Base-by-base conservation (phyloP, 257 asterid genomes). In the Penstemon barbatus region DNA sequence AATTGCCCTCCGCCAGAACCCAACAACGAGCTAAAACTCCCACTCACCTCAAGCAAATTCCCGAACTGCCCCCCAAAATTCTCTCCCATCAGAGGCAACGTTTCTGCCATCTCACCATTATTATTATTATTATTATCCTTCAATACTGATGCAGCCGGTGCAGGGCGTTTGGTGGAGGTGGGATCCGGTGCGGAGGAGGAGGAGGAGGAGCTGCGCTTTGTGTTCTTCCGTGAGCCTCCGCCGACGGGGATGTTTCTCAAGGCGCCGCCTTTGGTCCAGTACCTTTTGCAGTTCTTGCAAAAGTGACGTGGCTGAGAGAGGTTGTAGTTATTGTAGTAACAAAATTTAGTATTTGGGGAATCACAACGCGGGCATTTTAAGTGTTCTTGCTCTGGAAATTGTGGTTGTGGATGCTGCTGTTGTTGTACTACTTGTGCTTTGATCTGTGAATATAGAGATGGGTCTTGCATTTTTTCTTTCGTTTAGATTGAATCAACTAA, bases 251-350 rank as follows among this genome's bases (percentile, higher is more conserved):
- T 83, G 88, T 89, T 92, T 0, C 98, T 50, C 59, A 92, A 83
- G n/a, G 92, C 81, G 59, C 98, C 98, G 67, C 98, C 98, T 74
- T 87, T 92, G 5, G 98, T 92, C 98, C 98, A 92, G 69, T 92
- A 92, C 65, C 98, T 69, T 40, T 80, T 55, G 81, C 98, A 92
- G 66, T 65, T 81, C 85, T 87, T 92, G 84, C 98, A 92, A 53
- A 77, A 92, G 88, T 92, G 91, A 71, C 98, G 97, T 0, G 98
- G 98, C 86, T 92, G 98, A 64, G 98, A 92, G 76, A 92, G 94
- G 64, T 92, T 92, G 78, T 92, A 92, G 82, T 92, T 92, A 79
- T 92, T 92, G 87, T 86, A 92, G 74, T 92, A 92, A 53, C 98
- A 92, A 70, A 92, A 92, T 43, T 92, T 92, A 1, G 98, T 92